Base-by-base conservation (phyloP, 257 asterid genomes). In the Primulina huaijiensis region DNA sequence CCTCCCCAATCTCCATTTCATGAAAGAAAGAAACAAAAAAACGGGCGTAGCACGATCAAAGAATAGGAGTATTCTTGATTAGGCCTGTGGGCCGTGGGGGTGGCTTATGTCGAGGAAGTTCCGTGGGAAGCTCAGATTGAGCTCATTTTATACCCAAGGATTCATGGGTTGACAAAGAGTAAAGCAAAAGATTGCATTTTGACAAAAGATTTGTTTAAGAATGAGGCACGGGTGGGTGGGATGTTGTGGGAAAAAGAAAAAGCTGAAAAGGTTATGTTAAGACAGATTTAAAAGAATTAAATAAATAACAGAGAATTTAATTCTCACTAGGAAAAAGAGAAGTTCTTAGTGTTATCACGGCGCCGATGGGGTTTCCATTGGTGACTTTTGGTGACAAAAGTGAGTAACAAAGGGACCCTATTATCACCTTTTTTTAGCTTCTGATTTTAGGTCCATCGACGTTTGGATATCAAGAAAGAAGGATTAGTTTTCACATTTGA, bases 221-320 rank as follows among this genome's bases (percentile, higher is more conserved):
- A 53, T 59, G 77, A 34, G 82, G 87, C 96, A 89, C 97, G 91
- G 84, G 89, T 78, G 86, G 57, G 57, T 50, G 57, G 8, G 57
- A 14, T 50, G 57, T 17, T 50, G 20, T 5, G 20, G 57, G 82
- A 67, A 77, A 76, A 77, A 68, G 76, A 74, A 73, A 86, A 86
- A 76, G 85, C 78, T 74, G 77, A 83, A 76, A 77, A 79, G 83
- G 76, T 58, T 27, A 35, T 37, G 69, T 25, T 9, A 11, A 34
- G 8, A 37, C 34, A 46, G 66, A 68, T 17, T 61, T 63, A 50
- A 38, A 53, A 14, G 33, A 61, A 69, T 72, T 67, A n/a, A 67
- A 21, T 3, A 40, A 65, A 19, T n/a, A 33, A 66, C 60, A 67
- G 69, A 74, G 77, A 74, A 72, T 64, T 60, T 46, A 43, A 68